Evolutionary conservation across 192 early-diverging fungal genomes (phyloP), one percentile per base, ranked within the genome.

Genomic region (Coemansia sp.): DNA sequence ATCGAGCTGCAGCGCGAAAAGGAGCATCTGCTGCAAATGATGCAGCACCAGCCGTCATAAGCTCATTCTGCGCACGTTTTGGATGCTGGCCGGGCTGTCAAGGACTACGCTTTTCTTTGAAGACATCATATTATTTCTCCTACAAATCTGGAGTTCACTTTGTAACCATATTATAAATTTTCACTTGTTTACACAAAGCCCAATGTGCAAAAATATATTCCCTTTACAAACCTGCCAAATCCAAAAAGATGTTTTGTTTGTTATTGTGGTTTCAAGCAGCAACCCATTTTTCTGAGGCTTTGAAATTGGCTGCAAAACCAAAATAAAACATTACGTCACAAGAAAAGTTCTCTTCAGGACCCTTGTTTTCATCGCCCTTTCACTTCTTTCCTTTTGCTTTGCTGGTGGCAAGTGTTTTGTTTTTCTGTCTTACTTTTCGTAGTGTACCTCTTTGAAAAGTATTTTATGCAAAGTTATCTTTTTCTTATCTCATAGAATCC

Each of bases 1-100:
- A 32, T 32, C 43, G 61, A 62, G 61, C 61, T 62, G 2, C 61
- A 62, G 41, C 45, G 61, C 45, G 61, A 64, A 48, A 51, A 63
- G 32, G 36, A 51, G n/a, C 32, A 49, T 18, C 21, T 63, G 11
- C 49, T 63, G 6, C 46, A 45, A 42, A 63, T 51, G 13, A 32
- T 63, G 21, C 47, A 63, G 8, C 49, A 52, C 7, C 51, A 52
- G n/a, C 3, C 51, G 21, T 21, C 51, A 52, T 52, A 52, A 2
- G 2, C 51, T 16, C 18, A n/a, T 1, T 52, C 51, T n/a, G 11
- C 8, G n/a, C 10, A 52, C 2, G 51, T n/a, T 22, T 52, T 22
- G 21, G n/a, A n/a, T 22, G 19, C n/a, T 7, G n/a, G 8, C 13
- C 21, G 19, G 32, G 41, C 2, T 7, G 7, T 19, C 15, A 10